These are phyloP conservation scores for Picea abies DNA, from an alignment of 83 land plant genomes.

Conservation along the genomic window DNA sequence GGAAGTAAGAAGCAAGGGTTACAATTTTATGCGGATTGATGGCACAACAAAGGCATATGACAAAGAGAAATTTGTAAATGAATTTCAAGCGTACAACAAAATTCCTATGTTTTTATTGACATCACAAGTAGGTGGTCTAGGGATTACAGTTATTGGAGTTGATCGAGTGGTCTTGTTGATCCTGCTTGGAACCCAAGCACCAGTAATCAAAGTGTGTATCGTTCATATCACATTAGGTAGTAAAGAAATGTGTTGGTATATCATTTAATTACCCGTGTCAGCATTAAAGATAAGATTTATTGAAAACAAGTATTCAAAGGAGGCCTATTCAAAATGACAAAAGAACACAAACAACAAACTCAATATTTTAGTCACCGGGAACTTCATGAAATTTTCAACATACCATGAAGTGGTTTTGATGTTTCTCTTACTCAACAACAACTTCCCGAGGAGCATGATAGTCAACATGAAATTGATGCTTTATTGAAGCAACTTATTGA, in stretches of 20 bases:
- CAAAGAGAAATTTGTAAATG: too few species aligned
- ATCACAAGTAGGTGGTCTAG: too few species aligned
- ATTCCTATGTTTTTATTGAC: too few species aligned
- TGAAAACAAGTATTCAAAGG: conserved; percentile 95
- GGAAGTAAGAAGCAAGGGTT: too few species aligned
- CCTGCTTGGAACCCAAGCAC: conserved; percentile 37
- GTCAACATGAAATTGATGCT: conserved; percentile 61
- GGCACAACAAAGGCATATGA: too few species aligned
- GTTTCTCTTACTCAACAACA: conserved; percentile 92
- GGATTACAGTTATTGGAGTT: too few species aligned
- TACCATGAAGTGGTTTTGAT: conserved; percentile 92
- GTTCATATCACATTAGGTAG: conserved; percentile 98
- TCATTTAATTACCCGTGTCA: conserved; percentile 94
- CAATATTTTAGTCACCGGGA: conserved; percentile 97
- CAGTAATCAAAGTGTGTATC: conserved; percentile 97
- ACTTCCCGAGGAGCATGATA: conserved; percentile 84
- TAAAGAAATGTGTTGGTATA: conserved; percentile 93
- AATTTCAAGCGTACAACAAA: too few species aligned
- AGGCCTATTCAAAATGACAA: conserved; percentile 88
- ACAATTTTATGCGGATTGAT: too few species aligned
- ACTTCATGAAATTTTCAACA: conserved; percentile 76
- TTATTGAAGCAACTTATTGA: conserved; percentile 56
- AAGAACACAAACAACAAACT: conserved; percentile 85
- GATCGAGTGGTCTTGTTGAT: too few species aligned
- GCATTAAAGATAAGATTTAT: conserved; percentile 96